Conservation (phyloP, 2,329 filamentous ascomycete species). For the Dothidotthia symphoricarpi region DNA sequence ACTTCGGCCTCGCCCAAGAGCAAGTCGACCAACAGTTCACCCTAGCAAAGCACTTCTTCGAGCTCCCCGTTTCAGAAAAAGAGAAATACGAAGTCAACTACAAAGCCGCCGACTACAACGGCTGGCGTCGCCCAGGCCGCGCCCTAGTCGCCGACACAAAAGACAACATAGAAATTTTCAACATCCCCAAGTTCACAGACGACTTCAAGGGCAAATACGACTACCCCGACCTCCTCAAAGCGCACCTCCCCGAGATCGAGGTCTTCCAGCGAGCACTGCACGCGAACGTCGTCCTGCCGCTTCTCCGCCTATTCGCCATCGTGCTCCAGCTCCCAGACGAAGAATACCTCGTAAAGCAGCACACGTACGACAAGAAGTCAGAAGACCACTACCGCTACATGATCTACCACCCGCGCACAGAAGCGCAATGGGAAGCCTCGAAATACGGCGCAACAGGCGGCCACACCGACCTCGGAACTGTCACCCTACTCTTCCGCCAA, state of each 20-base stretch:
- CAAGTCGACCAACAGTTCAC: constrained; percentile 62
- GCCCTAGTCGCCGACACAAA: constrained; percentile 41
- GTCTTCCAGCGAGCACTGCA: constrained; percentile 52
- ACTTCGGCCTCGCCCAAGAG: constrained; percentile 60
- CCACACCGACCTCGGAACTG: constrained; percentile 58
- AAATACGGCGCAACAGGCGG: constrained; percentile 50
- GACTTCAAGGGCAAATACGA: constrained; percentile 51
- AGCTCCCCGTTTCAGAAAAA: constrained; percentile 58
- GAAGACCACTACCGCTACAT: constrained; percentile 65
- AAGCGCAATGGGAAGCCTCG: constrained; percentile 47
- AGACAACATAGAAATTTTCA: constrained; percentile 61
- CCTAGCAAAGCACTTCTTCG: constrained; percentile 59
- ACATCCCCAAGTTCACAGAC: constrained; percentile 60
- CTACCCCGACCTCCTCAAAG: constrained; percentile 46
- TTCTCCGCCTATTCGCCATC: constrained; percentile 61
- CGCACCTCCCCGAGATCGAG: constrained; percentile 52
- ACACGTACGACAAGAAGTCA: constrained; percentile 58
- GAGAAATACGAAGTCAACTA: constrained; percentile 50
- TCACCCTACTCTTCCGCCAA: constrained; percentile 59
- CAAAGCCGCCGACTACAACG: constrained; percentile 57
- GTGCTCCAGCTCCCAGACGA: constrained; percentile 61
- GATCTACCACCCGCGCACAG: constrained; percentile 54
- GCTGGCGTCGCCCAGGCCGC: constrained; percentile 33
- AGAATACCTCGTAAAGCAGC: constrained; percentile 55
- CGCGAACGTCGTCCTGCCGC: constrained; percentile 55